Evolutionary conservation across 805 yeast genomes (phyloP).

Genomic region (Metschnikowia lochheadii): DNA sequence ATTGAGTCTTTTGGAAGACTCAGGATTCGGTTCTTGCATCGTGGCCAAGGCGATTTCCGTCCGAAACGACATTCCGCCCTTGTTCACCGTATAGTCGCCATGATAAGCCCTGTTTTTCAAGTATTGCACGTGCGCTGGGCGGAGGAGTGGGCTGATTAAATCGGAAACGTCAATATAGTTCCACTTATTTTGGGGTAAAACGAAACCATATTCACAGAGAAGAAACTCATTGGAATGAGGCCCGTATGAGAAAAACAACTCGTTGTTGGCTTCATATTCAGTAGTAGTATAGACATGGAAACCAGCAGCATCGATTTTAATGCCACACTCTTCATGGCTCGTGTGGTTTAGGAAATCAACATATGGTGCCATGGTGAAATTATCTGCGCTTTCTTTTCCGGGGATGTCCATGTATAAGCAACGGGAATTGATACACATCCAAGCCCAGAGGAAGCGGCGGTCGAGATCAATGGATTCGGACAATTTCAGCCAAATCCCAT

Average conservation of each 20-base stretch:
- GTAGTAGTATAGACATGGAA: constrained; percentile 45
- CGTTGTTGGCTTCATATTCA: constrained; percentile 40
- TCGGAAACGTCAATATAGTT: constrained; percentile 62
- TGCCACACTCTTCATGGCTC: constrained; percentile 48
- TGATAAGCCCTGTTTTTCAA: constrained; percentile 53
- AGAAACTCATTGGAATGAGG: constrained; percentile 83
- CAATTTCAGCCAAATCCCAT: constrained; percentile 12
- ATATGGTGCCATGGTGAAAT: constrained; percentile 86
- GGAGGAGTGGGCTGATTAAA: constrained; percentile 34
- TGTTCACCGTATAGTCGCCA: constrained; percentile 68
- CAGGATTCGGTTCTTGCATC: constrained; percentile 35
- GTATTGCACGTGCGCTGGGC: constrained; percentile 37
- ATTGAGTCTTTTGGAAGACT: constrained; percentile 29
- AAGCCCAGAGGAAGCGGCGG: constrained; percentile 55
- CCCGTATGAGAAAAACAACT: constrained; percentile 75
- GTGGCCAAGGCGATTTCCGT: constrained; percentile 72
- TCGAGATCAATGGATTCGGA: constrained; percentile 16
- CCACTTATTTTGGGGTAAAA: constrained; percentile 56
- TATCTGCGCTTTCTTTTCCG: constrained; percentile 49
- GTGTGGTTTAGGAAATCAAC: constrained; percentile 86
- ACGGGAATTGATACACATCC: constrained; percentile 89
- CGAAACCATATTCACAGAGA: constrained; percentile 84
- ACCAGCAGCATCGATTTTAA: constrained; percentile 44
- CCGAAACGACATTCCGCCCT: constrained; percentile 58
- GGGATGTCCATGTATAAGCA: constrained; percentile 77